Base-by-base conservation (phyloP, 169 alveolate species). In the Amoebophrya sp. region DNA sequence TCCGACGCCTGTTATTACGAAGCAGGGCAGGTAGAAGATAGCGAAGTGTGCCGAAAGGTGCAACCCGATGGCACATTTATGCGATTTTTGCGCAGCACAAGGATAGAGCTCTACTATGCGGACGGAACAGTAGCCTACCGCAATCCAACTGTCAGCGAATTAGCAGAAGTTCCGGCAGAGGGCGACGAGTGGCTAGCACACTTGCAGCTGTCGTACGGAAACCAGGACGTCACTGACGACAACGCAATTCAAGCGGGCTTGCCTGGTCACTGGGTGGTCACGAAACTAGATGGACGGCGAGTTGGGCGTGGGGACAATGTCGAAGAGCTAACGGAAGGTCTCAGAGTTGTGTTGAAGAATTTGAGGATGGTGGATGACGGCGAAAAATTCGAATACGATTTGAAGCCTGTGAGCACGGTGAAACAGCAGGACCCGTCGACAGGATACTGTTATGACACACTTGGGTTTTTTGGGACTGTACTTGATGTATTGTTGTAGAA, bases 191-290 rank as follows among this genome's bases (percentile, higher is more conserved):
- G 83, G 83, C 83, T 65, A 1, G 83, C 83, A 26, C 83, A 65
- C 33, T 18, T 65, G 26, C 83, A 65, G 33, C 83, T 65, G 33
- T 1, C 83, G 83, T 65, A 65, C 83, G 83, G 83, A 0, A 12
- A 10, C 1, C 83, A 0, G 2, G 83, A 65, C n/a, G 10, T 26
- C 39, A 12, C 36, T 6, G 83, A 65, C 83, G 83, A 65, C 39
- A 26, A 65, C 83, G 26, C 2, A 6, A 1, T 65, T 1, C 83
- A 65, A 26, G 83, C 83, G 33, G 83, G 83, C 10, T 18, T 65
- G 2, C 83, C 83, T 1, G 83, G 83, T 26, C 83, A 65, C 83
- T 65, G 83, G 83, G 83, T 65, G 36, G 83, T 65, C 83, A 65
- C 83, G 83, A 65, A 26, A 36, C 26, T 65, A 18, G 83, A 65